Evolutionary conservation across 768 basidiomycete species (phyloP).

Genomic region (Mycena haematopus): DNA sequence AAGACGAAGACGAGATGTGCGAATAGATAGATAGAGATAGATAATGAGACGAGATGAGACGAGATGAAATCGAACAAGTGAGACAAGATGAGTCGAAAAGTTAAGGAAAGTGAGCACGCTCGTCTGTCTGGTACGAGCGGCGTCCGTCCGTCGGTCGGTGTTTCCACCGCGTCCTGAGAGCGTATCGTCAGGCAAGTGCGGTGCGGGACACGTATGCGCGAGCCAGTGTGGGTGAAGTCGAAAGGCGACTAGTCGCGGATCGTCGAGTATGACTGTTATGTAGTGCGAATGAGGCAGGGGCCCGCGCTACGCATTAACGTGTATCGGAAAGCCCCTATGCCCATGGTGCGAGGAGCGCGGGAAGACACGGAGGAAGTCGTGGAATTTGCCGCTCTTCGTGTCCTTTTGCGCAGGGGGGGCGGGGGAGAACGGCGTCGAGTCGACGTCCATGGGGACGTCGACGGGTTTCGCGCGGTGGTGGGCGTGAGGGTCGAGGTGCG

Average conservation of each 20-base stretch:
- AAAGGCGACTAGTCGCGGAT: not conserved
- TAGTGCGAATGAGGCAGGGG: not conserved
- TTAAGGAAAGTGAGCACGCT: not conserved
- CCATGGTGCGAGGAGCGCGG: not conserved
- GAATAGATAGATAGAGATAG: not conserved
- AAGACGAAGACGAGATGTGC: not conserved
- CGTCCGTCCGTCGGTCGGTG: not conserved
- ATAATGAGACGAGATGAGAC: not conserved
- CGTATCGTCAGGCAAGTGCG: not conserved
- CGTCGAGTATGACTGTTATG: not conserved
- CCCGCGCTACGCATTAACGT: not conserved
- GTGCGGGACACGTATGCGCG: no score
- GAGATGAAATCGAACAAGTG: no score
- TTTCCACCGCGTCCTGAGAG: constrained; percentile 2
- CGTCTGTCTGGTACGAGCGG: not conserved
- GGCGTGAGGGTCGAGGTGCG: no score
- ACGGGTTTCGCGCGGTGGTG: not conserved
- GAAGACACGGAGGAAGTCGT: not conserved
- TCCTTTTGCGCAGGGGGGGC: not conserved
- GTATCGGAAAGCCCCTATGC: constrained; percentile 1
- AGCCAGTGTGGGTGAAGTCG: not conserved
- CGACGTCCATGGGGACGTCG: constrained; percentile 17
- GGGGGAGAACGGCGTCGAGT: not conserved
- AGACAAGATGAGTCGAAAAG: not conserved
- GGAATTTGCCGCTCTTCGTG: not conserved